Evolutionary conservation across 306 rosid species (phyloP), one percentile per base, ranked within the genome.

Genomic region (Amphicarpaea edgeworthii): DNA sequence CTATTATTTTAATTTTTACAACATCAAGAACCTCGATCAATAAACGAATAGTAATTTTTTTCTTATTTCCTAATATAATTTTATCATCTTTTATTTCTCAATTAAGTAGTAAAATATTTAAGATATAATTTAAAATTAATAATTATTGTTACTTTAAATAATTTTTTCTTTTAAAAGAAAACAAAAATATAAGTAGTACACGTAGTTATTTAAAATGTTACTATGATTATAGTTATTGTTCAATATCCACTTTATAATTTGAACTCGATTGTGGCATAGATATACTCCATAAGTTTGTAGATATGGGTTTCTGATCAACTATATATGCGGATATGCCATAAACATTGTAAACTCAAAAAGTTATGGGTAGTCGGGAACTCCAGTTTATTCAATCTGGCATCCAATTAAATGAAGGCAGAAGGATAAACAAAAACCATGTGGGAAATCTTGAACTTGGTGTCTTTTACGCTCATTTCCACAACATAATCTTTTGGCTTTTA

Each of bases 371-470:
- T 58, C 55, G 70, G 64, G 70, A 51, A 67, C 8, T 15, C 42
- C 51, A 12, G 24, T n/a, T 49, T 69, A 40, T 40, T 41, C 43
- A 61, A 47, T 69, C 62, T 49, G 68, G 8, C 42, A 40, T 17
- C 73, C 73, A 73, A 51, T 63, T 24, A 51, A 71, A 53, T 60
- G 45, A 10, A 40, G 45, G 45, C 40, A 34, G 75, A 55, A 79
- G 57, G 66, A 9, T 26, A 23, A 62, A 59, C 12, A 4, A 68
- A 38, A 58, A 11, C 14, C 28, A 68, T 46, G 55, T 45, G 70
- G 26, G 20, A 66, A 47, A 12, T 59, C 76, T 55, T 64, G 70
- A 73, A 30, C 7, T 65, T 55, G 17, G 43, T n/a, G 69, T 72
- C 46, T 68, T 38, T 34, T 7, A 28, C 49, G 15, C 81, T 58